Evolutionary conservation across 768 basidiomycete genomes (phyloP), one percentile per base, ranked within the genome.

Genomic region (Crassisporium funariophilum): DNA sequence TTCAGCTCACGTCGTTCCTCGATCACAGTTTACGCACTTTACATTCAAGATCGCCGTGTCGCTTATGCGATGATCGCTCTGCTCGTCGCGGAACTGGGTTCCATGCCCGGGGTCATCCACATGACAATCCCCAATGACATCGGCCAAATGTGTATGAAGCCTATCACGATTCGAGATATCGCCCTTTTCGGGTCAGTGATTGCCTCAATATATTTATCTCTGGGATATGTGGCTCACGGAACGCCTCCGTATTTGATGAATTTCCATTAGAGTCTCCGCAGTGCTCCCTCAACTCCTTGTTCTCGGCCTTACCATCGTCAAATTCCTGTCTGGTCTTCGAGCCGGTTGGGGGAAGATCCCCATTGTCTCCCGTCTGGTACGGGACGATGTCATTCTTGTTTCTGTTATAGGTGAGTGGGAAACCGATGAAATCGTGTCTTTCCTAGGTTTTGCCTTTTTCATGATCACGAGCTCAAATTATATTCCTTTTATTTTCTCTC

Each of bases 101-200:
- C 53, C 5, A 54, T 57, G 47, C 56, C 56, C n/a, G 56, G 49
- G 10, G 37, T 45, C 21, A 57, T 57, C 42, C 44, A 49, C 29
- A 15, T 52, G 43, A 57, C 56, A 4, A 41, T 57, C 37, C 56
- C 56, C 12, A 46, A 24, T n/a, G 37, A 34, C 44, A 42, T 43
- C 8, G 56, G 56, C 9, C 51, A 44, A 21, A 49, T 57, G 49
- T 57, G 56, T 23, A 57, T 57, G 56, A 57, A 52, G 21, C 50
- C 56, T 19, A 52, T 54, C 35, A 54, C 39, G n/a, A 31, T 47
- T 44, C 50, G 44, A 15, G 52, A 57, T 21, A 54, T 57, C 17
- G 53, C 41, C 10, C 39, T 57, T 34, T 57, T 57, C 29, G 56
- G 53, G 56, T 54, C 8, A 52, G 53, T 45, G 38, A 31, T 10